Conservation (phyloP, 805 yeast species). For the Starmerella davenportii region DNA sequence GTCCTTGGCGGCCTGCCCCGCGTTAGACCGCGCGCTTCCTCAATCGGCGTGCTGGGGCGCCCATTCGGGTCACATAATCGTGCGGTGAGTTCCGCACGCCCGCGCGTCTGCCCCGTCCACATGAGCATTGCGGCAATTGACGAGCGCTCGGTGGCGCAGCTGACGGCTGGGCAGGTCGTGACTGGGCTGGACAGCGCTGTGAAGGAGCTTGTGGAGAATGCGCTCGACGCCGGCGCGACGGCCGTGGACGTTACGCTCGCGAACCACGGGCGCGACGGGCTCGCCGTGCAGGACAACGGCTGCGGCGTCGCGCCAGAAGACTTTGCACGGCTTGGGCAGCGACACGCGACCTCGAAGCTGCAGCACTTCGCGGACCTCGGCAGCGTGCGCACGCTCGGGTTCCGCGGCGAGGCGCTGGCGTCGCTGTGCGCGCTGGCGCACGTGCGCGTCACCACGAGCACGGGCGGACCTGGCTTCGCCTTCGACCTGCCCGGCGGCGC, state of each 20-base stretch:
- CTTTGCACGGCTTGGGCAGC: conserved; percentile 30
- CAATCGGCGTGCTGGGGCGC: too few relatives aligned
- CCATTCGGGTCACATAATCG: too few relatives aligned
- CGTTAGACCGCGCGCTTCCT: too few relatives aligned
- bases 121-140: conserved; percentile 27
- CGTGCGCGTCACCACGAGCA: conserved; percentile 33
- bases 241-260: conserved; percentile 49
- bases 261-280: conserved; percentile 53
- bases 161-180: conserved; percentile 89
- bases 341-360: conserved; percentile 41
- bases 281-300: conserved; percentile 65
- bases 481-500: conserved; percentile 27
- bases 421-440: conserved; percentile 34
- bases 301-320: conserved; percentile 39
- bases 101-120: too few relatives aligned
- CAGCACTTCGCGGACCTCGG: conserved; percentile 31
- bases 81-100: too few relatives aligned
- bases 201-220: conserved; percentile 75
- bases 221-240: conserved; percentile 60
- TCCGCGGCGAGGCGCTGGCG: conserved; percentile 69
- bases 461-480: conserved; percentile 35
- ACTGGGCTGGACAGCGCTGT: conserved; percentile 57
- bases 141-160: conserved; percentile 41
- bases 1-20: too few relatives aligned
- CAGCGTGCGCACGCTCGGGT: conserved; percentile 66